A percentile compares a stretch with the other conserved stretches of the same genome.
phyloP scores from a whole-genome alignment of 2,329 filamentous ascomycete genomes.

The Aspergillus flavus region DNA sequence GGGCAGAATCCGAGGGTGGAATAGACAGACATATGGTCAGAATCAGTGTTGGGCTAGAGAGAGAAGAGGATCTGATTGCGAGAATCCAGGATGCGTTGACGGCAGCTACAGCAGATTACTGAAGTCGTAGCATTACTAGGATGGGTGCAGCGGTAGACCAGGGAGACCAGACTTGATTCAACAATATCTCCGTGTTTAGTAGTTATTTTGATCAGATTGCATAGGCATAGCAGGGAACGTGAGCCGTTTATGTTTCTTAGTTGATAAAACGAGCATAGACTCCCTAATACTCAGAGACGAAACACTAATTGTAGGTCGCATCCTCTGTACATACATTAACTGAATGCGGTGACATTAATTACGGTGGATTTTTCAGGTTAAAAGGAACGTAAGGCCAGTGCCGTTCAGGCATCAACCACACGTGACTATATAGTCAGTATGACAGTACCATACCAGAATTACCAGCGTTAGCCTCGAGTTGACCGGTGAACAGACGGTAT shows the following conservation, averaged over 20 bases:
- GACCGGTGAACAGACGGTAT: not conserved
- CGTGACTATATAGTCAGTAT: not conserved
- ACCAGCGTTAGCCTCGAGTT: not conserved
- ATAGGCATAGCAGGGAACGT: not conserved
- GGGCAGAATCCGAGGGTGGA: slow-evolving; percentile 29
- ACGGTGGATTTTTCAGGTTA: not conserved
- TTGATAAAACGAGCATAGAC: not conserved
- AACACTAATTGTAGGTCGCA: not conserved
- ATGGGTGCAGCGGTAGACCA: not conserved
- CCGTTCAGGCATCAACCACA: not conserved
- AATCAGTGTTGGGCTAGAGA: slow-evolving; percentile 25
- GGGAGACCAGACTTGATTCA: not conserved
- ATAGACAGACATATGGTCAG: slow-evolving; percentile 25
- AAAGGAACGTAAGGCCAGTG: not conserved
- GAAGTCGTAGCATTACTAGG: not conserved
- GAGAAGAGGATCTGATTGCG: slow-evolving; percentile 8
- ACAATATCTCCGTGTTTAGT: not conserved
- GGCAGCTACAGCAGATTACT: not conserved
- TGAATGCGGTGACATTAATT: not conserved
- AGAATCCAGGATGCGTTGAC: not conserved
- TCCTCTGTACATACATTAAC: not conserved
- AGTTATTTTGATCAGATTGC: not conserved
- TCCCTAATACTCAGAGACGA: not conserved
- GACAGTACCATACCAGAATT: not conserved
- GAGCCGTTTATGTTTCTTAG: not conserved